phyloP scores from a whole-genome alignment of 164 flowering plant genomes.

The Echeveria elegans region DNA sequence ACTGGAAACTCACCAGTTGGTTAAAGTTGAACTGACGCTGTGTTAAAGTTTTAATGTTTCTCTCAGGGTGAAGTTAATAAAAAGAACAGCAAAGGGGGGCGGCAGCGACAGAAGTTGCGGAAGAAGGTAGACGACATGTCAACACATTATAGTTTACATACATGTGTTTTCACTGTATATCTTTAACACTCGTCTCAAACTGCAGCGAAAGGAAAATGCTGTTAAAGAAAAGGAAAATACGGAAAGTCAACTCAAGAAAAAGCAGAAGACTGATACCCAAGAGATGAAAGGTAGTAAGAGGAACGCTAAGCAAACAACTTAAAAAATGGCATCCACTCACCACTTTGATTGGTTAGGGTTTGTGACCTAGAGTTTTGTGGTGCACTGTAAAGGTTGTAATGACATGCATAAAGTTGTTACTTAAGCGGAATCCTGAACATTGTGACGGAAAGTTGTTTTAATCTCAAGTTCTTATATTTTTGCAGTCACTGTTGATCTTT shows the following conservation, averaged over 20 bases:
- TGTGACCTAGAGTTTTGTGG: too few relatives aligned
- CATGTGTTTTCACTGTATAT: not conserved
- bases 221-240: constrained; percentile 13
- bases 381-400: too few relatives aligned
- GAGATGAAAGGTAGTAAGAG: not conserved
- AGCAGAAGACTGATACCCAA: constrained; percentile 21
- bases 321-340: not conserved
- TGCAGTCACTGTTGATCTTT: too few relatives aligned
- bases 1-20: not conserved
- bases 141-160: not conserved
- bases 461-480: too few relatives aligned
- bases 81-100: constrained; percentile 29
- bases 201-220: constrained; percentile 24
- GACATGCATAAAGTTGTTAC: too few relatives aligned
- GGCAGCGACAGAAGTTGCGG: constrained; percentile 39
- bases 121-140: constrained; percentile 20
- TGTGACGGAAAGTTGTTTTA: too few relatives aligned
- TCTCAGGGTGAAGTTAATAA: constrained; percentile 19
- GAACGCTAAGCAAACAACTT: not conserved
- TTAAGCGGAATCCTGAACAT: too few relatives aligned
- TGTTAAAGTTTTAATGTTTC: not conserved
- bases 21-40: not conserved
- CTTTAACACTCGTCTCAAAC: not conserved
- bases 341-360: not conserved
- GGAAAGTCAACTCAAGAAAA: constrained; percentile 32